Conservation (phyloP, 2,329 filamentous ascomycete species). For the Fusarium pseudoanthophilum region DNA sequence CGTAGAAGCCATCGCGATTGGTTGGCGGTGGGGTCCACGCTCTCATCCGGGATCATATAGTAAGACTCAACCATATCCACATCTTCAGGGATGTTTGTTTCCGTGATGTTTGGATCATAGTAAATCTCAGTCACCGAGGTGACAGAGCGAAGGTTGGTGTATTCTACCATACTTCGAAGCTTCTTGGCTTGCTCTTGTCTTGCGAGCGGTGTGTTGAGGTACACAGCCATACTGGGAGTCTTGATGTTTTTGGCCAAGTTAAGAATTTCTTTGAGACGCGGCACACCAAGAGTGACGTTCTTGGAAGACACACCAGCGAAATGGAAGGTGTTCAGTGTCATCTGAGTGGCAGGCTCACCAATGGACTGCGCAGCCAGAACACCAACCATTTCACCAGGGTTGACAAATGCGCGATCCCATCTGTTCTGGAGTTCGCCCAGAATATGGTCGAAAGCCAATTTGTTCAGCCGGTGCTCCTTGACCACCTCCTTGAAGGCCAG, state of each 20-base stretch:
- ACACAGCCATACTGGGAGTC: constrained; percentile 96
- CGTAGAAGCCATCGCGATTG: constrained; percentile 97
- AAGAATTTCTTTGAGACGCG: constrained; percentile 98
- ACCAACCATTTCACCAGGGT: constrained; percentile 98
- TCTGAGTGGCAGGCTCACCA: constrained; percentile 97
- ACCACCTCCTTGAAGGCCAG: constrained; percentile 94
- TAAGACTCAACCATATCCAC: constrained; percentile 96
- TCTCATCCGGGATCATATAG: constrained; percentile 90
- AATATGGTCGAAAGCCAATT: constrained; percentile 91
- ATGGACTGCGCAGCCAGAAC: constrained; percentile 98
- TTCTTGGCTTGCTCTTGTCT: constrained; percentile 85
- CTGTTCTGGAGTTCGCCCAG: constrained; percentile 89
- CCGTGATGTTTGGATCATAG: constrained; percentile 91
- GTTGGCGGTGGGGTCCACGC: constrained; percentile 67
- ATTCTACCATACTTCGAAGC: constrained; percentile 89
- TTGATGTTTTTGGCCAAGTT: constrained; percentile 99
- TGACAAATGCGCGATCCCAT: constrained; percentile 86
- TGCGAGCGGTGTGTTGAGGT: constrained; percentile 72
- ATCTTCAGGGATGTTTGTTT: constrained; percentile 88
- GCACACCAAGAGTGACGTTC: constrained; percentile 99
- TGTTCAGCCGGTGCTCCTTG: constrained; percentile 85
- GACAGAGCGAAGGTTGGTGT: constrained; percentile 91
- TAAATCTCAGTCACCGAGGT: constrained; percentile 95
- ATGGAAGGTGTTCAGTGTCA: constrained; percentile 99
- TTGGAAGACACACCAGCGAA: constrained; percentile 99